phyloP scores from a whole-genome alignment of 2,329 filamentous ascomycete genomes.

The Alternaria sp. region DNA sequence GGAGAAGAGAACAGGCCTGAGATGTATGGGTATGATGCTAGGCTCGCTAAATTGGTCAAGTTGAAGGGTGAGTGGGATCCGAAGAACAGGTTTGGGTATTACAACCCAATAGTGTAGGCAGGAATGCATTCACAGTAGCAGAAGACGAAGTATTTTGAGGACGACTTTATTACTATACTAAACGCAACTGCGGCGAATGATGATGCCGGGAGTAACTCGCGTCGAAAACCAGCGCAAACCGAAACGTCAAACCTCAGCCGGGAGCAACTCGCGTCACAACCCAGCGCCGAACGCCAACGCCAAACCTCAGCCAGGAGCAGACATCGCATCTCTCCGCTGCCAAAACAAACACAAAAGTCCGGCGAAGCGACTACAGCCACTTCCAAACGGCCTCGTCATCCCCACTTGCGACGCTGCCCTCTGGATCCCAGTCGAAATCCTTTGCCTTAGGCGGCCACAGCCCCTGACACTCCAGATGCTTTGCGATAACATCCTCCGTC shows the following conservation, averaged over 20 bases:
- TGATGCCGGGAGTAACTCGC: neutral
- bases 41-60: conserved; percentile 29
- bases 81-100: conserved; percentile 32
- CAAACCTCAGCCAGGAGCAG: neutral
- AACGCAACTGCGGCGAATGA: neutral
- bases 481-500: conserved; percentile 11
- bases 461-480: neutral
- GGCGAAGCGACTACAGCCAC: neutral
- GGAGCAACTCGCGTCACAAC: neutral
- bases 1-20: conserved; percentile 34
- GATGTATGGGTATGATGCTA: conserved; percentile 41
- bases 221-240: neutral
- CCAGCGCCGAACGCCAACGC: neutral
- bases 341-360: neutral
- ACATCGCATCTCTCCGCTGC: neutral
- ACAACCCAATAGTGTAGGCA: conserved; percentile 27
- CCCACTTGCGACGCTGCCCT: neutral
- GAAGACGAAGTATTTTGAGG: neutral
- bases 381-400: neutral
- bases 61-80: conserved; percentile 43
- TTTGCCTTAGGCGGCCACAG: conserved; percentile 1
- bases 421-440: conserved; percentile 1
- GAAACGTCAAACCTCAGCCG: neutral
- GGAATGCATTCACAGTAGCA: neutral
- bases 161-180: neutral